Evolutionary conservation across 2,329 filamentous ascomycete genomes (phyloP), one percentile per base, ranked within the genome.

Genomic region (Orbilia quercus): DNA sequence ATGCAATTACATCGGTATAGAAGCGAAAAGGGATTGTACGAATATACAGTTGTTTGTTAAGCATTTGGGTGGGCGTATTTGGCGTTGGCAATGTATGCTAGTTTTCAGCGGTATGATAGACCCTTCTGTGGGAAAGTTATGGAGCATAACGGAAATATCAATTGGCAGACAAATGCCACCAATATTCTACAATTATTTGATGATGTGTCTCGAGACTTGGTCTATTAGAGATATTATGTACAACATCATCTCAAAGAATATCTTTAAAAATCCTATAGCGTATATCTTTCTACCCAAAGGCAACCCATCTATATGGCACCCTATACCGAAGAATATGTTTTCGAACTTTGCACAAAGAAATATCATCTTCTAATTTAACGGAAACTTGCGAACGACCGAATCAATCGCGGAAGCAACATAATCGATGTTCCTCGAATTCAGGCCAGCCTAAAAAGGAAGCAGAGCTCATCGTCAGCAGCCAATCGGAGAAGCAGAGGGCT

Each of bases 391-490:
- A 22, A 74, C 70, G 34, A 95, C 87, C 83, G 91, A 91, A 85
- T 88, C 92, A 82, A 95, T 94, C 80, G 90, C 86, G 84, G 93
- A 88, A 71, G 91, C 91, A 75, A 95, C 87, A 76, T 90, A 88
- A 79, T 89, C 88, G 72, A 67, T 59, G 23, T 72, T 72, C 44
- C 51, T 62, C 28, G 64, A 55, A 58, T 72, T 71, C 28, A 72
- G 45, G 38, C 60, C 67, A 74, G 70, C 70, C 69, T 73, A 66
- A 73, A 73, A 42, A 25, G 60, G 69, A 66, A 73, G 40, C 44
- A 55, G 50, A 55, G 48, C 50, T 38, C 53, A 40, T 36, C 23
- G 54, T 66, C 38, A 73, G 69, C 36, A 71, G 48, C 64, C 72
- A 65, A 70, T 71, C n/a, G 53, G 60, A 63, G 36, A 23, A 44